Percentiles rank a stretch among this genome's conserved stretches.
phyloP scores from a whole-genome alignment of 75 land plant genomes.

The Picea glauca region DNA sequence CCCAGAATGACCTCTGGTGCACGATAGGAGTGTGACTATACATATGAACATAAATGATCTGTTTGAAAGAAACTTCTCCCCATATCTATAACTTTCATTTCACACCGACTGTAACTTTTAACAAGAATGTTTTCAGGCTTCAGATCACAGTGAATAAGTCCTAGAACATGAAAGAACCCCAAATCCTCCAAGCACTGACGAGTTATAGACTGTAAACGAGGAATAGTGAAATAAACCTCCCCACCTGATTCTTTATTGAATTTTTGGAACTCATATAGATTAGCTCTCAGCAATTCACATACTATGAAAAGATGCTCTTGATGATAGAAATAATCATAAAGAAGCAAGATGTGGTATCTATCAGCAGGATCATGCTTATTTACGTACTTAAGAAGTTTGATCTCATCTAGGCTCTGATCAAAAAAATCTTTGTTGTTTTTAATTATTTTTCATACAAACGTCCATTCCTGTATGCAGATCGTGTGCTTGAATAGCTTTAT shows the following conservation, averaged over 20 bases:
- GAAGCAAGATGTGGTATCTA: conserved; percentile 79
- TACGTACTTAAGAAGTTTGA: no score
- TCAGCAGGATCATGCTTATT: no score
- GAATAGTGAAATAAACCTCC: no score
- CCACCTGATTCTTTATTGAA: no score
- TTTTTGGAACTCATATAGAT: conserved; percentile 94
- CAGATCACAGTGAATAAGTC: conserved; percentile 5
- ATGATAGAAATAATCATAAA: conserved; percentile 96
- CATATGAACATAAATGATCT: no score
- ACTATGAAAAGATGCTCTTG: conserved; percentile 71
- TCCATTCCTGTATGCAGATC: no score
- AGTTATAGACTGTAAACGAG: conserved; percentile 47
- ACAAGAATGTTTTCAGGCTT: no score
- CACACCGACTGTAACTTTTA: no score
- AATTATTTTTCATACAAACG: no score
- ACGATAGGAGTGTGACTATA: conserved; percentile 50
- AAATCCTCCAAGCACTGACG: conserved; percentile 91
- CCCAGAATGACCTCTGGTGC: conserved; percentile 99
- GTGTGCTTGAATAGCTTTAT: conserved; percentile 68
- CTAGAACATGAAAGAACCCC: conserved; percentile 76
- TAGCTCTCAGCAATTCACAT: conserved; percentile 65
- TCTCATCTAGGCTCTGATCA: no score
- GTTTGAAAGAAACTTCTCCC: conserved; percentile 93
- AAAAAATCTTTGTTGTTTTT: no score
- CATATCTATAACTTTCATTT: conserved; percentile 66